Evolutionary conservation across 2,329 filamentous ascomycete genomes (phyloP).

Genomic region (Pseudodiploospora longispora): DNA sequence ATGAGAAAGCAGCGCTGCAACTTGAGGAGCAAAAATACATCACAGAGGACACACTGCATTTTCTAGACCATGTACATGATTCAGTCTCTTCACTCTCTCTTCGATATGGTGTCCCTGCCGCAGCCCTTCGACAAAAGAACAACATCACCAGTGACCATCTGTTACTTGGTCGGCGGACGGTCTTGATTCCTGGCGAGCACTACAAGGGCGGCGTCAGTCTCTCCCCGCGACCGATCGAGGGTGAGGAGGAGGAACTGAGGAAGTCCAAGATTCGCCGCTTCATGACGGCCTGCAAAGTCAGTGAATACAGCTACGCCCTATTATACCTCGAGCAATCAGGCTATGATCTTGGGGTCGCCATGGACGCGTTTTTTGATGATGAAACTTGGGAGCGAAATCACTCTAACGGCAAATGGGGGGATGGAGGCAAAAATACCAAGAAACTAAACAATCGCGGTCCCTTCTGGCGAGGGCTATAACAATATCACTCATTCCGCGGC

Average conservation of each 20-base stretch:
- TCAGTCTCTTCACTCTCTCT: slow-evolving; percentile 61
- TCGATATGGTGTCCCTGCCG: slow-evolving; percentile 59
- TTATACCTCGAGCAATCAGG: slow-evolving; percentile 64
- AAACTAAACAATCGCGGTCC: slow-evolving; percentile 21
- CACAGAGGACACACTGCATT: slow-evolving; percentile 63
- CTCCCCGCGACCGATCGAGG: slow-evolving; percentile 62
- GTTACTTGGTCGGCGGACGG: slow-evolving; percentile 57
- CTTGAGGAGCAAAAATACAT: slow-evolving; percentile 24
- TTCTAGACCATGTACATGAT: slow-evolving; percentile 62
- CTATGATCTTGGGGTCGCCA: slow-evolving; percentile 58
- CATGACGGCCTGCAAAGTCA: slow-evolving; percentile 72
- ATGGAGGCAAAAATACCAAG: slow-evolving; percentile 19
- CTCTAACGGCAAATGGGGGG: slow-evolving; percentile 28
- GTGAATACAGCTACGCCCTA: slow-evolving; percentile 67
- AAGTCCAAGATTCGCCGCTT: slow-evolving; percentile 66
- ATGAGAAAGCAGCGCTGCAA: slow-evolving; percentile 17
- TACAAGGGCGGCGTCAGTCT: slow-evolving; percentile 61
- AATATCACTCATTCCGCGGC: background rate
- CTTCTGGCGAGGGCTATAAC: slow-evolving; percentile 25
- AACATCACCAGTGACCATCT: slow-evolving; percentile 65
- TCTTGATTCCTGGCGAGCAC: slow-evolving; percentile 63
- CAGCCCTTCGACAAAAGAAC: slow-evolving; percentile 57
- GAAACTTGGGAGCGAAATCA: slow-evolving; percentile 68
- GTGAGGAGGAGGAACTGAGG: slow-evolving; percentile 63
- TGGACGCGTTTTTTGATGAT: slow-evolving; percentile 59